Evolutionary conservation across 2,329 filamentous ascomycete genomes (phyloP).

Genomic region (Fusarium austroafricanum): DNA sequence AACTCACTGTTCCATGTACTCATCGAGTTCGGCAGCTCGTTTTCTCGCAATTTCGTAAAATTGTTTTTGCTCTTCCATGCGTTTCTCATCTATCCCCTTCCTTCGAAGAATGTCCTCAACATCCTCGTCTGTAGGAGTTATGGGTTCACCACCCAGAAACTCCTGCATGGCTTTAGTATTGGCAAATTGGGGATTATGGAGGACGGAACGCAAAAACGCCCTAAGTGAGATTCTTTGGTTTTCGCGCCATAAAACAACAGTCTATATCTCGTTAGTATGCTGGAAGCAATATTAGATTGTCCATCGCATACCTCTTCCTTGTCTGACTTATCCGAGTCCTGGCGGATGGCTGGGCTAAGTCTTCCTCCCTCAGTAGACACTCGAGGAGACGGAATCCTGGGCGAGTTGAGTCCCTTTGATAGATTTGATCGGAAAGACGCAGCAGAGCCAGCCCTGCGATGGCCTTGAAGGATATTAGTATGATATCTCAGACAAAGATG

Average conservation of each 20-base stretch:
- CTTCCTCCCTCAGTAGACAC: slow-evolving; percentile 49
- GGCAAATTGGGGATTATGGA: slow-evolving; percentile 87
- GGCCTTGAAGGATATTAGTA: slow-evolving; percentile 37
- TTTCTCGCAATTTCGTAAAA: slow-evolving; percentile 97
- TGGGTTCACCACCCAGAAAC: slow-evolving; percentile 80
- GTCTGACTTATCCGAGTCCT: slow-evolving; percentile 41
- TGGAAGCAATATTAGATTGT: too few relatives aligned
- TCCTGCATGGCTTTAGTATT: slow-evolving; percentile 85
- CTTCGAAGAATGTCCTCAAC: slow-evolving; percentile 81
- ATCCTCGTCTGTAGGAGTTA: slow-evolving; percentile 84
- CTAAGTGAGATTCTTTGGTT: slow-evolving; percentile 90
- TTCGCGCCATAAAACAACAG: slow-evolving; percentile 80
- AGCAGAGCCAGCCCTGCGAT: slow-evolving; percentile 43
- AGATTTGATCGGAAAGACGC: slow-evolving; percentile 48
- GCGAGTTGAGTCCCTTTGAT: slow-evolving; percentile 48
- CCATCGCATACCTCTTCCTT: slow-evolving; percentile 43
- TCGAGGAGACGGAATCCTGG: slow-evolving; percentile 48
- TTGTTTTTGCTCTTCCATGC: slow-evolving; percentile 89
- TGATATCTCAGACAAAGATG: neutral
- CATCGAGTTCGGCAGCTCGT: slow-evolving; percentile 90
- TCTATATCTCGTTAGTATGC: slow-evolving; percentile 53
- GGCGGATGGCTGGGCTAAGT: slow-evolving; percentile 41
- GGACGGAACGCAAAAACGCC: slow-evolving; percentile 86
- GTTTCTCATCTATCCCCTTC: slow-evolving; percentile 85
- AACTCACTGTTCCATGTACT: slow-evolving; percentile 93